phyloP scores from a whole-genome alignment of 2,329 filamentous ascomycete species.

The Zymoseptoria crescenta region DNA sequence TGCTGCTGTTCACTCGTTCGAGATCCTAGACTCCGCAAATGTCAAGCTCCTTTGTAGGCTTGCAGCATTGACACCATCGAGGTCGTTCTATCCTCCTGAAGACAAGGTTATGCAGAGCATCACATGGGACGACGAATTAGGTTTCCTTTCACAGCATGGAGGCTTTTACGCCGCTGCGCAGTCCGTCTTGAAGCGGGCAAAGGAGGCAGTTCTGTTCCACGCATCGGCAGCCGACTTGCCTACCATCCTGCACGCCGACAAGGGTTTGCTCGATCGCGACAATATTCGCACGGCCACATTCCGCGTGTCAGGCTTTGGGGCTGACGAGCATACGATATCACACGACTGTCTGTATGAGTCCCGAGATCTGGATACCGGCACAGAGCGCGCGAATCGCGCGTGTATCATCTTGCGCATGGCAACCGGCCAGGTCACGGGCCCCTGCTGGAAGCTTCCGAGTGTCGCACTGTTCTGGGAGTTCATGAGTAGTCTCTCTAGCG shows the following conservation, averaged over 20 bases:
- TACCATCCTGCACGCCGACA: background rate
- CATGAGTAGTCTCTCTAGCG: background rate
- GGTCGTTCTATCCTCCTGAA: conserved; percentile 40
- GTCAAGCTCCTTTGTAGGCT: conserved; percentile 22
- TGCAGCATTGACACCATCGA: conserved; percentile 27
- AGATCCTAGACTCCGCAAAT: conserved; percentile 11
- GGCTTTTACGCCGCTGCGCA: conserved; percentile 3
- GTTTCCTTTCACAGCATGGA: conserved; percentile 15
- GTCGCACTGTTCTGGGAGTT: conserved; percentile 1
- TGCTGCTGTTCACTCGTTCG: conserved; percentile 18
- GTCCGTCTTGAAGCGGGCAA: conserved; percentile 5
- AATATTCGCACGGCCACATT: conserved; percentile 2
- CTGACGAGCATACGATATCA: conserved; percentile 20
- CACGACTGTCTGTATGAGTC: conserved; percentile 22
- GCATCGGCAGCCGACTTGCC: background rate
- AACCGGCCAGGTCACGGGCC: background rate
- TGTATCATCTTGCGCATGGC: conserved; percentile 1
- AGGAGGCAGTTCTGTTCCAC: conserved; percentile 1
- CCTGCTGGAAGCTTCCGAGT: conserved; percentile 3
- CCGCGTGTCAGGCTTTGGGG: conserved; percentile 27
- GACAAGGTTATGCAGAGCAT: conserved; percentile 37
- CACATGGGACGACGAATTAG: conserved; percentile 35
- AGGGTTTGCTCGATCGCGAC: conserved; percentile 6
- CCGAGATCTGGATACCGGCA: conserved; percentile 8
- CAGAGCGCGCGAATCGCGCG: conserved; percentile 1